Percentiles rank a stretch among this genome's conserved stretches.
Conservation (phyloP, 2,329 filamentous ascomycete genomes). For the Hyphodiscus sp. region DNA sequence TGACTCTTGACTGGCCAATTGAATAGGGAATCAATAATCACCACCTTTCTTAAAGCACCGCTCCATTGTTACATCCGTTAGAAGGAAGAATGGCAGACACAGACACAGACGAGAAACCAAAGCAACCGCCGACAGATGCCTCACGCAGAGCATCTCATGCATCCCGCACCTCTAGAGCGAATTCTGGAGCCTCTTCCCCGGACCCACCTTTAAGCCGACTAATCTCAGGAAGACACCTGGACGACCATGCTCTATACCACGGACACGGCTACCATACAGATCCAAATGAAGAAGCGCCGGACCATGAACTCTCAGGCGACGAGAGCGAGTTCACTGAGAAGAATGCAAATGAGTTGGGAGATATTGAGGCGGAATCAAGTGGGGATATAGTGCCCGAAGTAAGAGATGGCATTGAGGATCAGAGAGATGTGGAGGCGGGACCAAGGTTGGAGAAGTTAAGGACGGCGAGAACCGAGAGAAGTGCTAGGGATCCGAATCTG, state of each 20-base stretch:
- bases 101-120: constrained; percentile 3
- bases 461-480: constrained; percentile 17
- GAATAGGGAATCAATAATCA: not conserved
- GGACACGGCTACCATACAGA: constrained; percentile 7
- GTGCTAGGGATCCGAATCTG: constrained; percentile 21
- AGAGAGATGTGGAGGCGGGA: constrained; percentile 21
- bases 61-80: not conserved
- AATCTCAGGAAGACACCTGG: constrained; percentile 19
- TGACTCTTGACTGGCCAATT: not conserved
- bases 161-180: not conserved
- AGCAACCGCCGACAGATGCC: constrained; percentile 6
- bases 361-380: not conserved
- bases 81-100: constrained; percentile 5
- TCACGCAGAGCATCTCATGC: constrained; percentile 9
- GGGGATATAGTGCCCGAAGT: constrained; percentile 19
- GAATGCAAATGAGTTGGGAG: constrained; percentile 1
- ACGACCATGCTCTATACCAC: constrained; percentile 19
- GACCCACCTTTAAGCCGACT: constrained; percentile 9
- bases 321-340: constrained; percentile 12
- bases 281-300: constrained; percentile 1
- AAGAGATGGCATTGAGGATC: constrained; percentile 19
- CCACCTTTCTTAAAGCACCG: too few relatives aligned
- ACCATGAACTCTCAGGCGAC: constrained; percentile 6
- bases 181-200: constrained; percentile 7
- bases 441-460: constrained; percentile 16